Evolutionary conservation across 2,329 filamentous ascomycete genomes (phyloP).

Genomic region (Pseudogymnoascus sp.): DNA sequence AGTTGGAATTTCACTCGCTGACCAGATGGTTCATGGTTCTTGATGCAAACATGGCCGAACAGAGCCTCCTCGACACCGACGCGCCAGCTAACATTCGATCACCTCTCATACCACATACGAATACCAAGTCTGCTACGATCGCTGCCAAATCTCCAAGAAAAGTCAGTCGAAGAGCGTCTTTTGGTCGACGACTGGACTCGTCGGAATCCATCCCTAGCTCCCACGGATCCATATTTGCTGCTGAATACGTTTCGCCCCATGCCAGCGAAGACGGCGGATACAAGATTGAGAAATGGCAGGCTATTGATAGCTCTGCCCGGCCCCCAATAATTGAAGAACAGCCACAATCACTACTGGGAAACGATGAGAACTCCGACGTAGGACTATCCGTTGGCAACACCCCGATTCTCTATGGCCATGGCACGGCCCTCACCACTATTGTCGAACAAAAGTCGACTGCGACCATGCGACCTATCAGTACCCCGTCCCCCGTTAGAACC

Average conservation of each 20-base stretch:
- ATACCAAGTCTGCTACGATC: neutral
- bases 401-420: conserved; percentile 34
- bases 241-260: conserved; percentile 29
- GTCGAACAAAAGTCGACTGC: conserved; percentile 31
- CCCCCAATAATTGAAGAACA: neutral
- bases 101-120: neutral
- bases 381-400: conserved; percentile 22
- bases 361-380: conserved; percentile 27
- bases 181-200: conserved; percentile 27
- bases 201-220: conserved; percentile 32
- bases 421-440: conserved; percentile 35
- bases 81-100: neutral
- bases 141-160: conserved; percentile 14
- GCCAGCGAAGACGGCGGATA: conserved; percentile 25
- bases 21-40: neutral
- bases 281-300: conserved; percentile 15
- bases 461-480: conserved; percentile 28
- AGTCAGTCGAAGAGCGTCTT: conserved; percentile 28
- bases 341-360: conserved; percentile 19
- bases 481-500: conserved; percentile 21
- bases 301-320: conserved; percentile 15
- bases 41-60: neutral
- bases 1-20: neutral
- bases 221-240: conserved; percentile 33
- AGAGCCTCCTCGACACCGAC: neutral